Percentiles rank a stretch among this genome's conserved stretches.
Evolutionary conservation across 352 stramenopile genomes (phyloP).

Genomic region (Phytopythium mirpurense): DNA sequence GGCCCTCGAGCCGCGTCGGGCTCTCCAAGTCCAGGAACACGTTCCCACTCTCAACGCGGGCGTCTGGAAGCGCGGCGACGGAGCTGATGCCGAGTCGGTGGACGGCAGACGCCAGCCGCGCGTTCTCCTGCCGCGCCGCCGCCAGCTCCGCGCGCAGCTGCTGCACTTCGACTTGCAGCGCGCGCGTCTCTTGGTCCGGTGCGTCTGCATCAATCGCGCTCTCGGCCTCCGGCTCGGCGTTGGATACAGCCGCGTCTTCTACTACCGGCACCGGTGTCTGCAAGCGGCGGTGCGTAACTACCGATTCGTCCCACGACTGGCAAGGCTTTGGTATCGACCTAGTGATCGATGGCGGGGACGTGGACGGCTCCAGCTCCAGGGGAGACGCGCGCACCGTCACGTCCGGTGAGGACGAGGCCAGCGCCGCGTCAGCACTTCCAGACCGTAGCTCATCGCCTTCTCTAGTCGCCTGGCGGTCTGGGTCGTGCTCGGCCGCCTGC

Average conservation of each 20-base stretch:
- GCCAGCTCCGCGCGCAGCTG: slow-evolving; percentile 4
- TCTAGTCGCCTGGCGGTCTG: no score
- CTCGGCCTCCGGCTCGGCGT: slow-evolving; percentile 2
- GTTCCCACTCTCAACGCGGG: no score
- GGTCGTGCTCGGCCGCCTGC: no score
- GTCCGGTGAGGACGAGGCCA: background rate
- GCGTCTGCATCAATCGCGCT: background rate
- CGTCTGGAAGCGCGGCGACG: no score
- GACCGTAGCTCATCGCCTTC: no score
- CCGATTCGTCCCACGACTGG: background rate
- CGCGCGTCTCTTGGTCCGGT: background rate
- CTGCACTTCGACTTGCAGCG: slow-evolving; percentile 2
- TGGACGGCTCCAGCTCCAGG: no score
- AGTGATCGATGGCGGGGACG: no score
- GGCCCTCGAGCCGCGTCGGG: slow-evolving; percentile 20
- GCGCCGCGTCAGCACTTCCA: no score
- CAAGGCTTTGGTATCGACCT: slow-evolving; percentile 2
- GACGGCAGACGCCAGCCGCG: background rate
- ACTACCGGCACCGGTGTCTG: no score
- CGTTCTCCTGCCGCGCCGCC: background rate
- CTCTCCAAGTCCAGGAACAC: slow-evolving; percentile 20
- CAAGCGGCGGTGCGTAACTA: background rate
- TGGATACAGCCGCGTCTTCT: background rate
- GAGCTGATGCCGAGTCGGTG: background rate
- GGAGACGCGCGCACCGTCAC: no score